Evolutionary conservation across 1,139 yeast genomes (phyloP).

Genomic region (Candida gigantensis): DNA sequence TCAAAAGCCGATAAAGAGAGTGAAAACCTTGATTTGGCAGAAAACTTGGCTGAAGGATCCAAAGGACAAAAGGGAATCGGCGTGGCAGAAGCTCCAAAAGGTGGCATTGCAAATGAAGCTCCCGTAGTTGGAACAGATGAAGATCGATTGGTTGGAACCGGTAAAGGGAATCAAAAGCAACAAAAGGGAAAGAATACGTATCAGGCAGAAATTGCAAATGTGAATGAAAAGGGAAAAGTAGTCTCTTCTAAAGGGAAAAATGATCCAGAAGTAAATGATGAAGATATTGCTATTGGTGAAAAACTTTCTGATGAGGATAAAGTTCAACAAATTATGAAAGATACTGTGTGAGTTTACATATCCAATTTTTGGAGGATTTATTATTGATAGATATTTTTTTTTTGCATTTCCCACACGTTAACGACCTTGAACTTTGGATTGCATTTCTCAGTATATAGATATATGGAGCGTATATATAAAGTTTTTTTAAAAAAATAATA

Average conservation of each 20-base stretch:
- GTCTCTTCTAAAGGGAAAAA: no score
- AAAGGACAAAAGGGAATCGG: slow-evolving; percentile 48
- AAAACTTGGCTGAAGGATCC: slow-evolving; percentile 42
- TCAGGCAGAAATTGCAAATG: slow-evolving; percentile 4
- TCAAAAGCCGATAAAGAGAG: slow-evolving; percentile 15
- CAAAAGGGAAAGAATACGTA: slow-evolving; percentile 9
- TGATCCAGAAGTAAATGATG: no score
- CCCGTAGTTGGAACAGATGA: slow-evolving; percentile 47
- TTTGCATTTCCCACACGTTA: background rate
- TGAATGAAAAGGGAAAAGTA: background rate
- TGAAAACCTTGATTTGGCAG: slow-evolving; percentile 36
- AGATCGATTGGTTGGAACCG: slow-evolving; percentile 29
- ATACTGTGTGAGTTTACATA: slow-evolving; percentile 8
- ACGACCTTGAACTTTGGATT: background rate
- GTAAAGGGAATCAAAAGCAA: slow-evolving; percentile 11
- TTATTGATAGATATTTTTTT: background rate
- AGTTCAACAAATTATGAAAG: slow-evolving; percentile 15
- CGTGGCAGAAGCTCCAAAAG: slow-evolving; percentile 50
- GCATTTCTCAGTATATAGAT: background rate
- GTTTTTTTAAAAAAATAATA: background rate
- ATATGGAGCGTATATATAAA: background rate
- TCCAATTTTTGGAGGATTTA: background rate
- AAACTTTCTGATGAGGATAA: slow-evolving; percentile 9
- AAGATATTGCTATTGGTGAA: slow-evolving; percentile 4
- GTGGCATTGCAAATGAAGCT: slow-evolving; percentile 52